These are phyloP conservation scores for Acidiella bohemica DNA, from an alignment of 495 filamentous ascomycete species.

Conservation along the genomic window DNA sequence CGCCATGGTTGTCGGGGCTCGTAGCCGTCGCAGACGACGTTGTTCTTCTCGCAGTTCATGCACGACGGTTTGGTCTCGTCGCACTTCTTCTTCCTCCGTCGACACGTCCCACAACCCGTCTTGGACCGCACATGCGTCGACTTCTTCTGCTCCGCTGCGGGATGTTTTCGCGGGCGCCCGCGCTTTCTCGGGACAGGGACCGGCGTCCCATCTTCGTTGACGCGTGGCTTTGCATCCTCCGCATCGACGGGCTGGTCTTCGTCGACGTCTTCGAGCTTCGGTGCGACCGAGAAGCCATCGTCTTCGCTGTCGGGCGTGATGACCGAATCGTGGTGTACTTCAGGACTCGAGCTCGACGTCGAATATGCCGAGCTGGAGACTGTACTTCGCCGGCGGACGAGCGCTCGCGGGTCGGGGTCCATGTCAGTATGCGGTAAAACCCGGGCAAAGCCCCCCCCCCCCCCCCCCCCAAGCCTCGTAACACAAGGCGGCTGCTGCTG, in stretches of 20 bases:
- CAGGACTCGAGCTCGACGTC: slow-evolving; percentile 27
- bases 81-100: slow-evolving; percentile 91
- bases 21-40: slow-evolving; percentile 84
- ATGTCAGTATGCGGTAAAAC: too few species aligned
- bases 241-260: slow-evolving; percentile 19
- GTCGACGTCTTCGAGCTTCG: slow-evolving; percentile 30
- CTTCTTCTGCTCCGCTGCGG: slow-evolving; percentile 47
- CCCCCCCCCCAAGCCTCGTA: too few species aligned
- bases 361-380: slow-evolving; percentile 25
- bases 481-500: too few species aligned
- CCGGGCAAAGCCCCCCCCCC: too few species aligned
- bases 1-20: slow-evolving; percentile 81
- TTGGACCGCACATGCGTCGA: slow-evolving; percentile 80
- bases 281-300: slow-evolving; percentile 14
- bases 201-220: slow-evolving; percentile 18
- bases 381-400: slow-evolving; percentile 9
- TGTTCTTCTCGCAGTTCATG: slow-evolving; percentile 78
- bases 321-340: slow-evolving; percentile 5
- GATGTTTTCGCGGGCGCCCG: slow-evolving; percentile 77
- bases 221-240: slow-evolving; percentile 11
- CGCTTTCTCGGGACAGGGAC: slow-evolving; percentile 37
- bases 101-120: slow-evolving; percentile 86
- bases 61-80: slow-evolving; percentile 85
- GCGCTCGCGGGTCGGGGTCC: slow-evolving; percentile 3
- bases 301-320: slow-evolving; percentile 21